Evolutionary conservation across 306 rosid species (phyloP), one percentile per base, ranked within the genome.

Genomic region (Sechiopsis laciniata): DNA sequence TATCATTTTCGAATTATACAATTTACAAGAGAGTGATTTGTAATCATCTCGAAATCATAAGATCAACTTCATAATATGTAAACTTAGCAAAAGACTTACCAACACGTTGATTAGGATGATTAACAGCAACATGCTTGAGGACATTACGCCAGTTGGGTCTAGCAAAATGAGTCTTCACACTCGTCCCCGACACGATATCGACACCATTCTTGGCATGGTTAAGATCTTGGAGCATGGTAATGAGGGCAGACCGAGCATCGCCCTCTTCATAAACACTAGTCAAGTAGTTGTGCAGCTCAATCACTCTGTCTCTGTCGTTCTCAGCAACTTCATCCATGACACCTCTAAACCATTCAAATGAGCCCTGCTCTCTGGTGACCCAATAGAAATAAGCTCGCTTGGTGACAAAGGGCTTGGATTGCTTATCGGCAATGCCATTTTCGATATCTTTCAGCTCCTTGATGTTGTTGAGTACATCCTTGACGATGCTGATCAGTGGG

Each of bases 321-420:
- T 88, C 97, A 0, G 91, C 91, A 15, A 92, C 88, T 74, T 90
- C 97, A 57, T 92, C 81, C 96, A 92, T 92, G 62, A 88, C 96
- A 26, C 91, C 96, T 61, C 81, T 82, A 19, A 92, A 92, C 97
- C 97, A 92, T 75, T 90, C 96, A 50, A 92, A 90, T 2, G 91
- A 92, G 42, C 97, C 96, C 71, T 92, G 96, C 76, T 92, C 97
- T 1, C 97, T 82, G 5, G 98, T 92, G 3, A 92, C 92, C 98
- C 98, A 90, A 45, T 92, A 92, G 77, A 92, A 92, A 75, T 92
- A 90, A 16, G 89, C 98, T 19, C 93, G 71, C n/a, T 81, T 84
- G 9, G 96, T 88, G 14, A 85, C 93, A 20, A 92, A 90, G 19
- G 87, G 81, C 35, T 80, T 88, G 55, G 85, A 3, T 0, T 86